Percentiles rank a stretch among this genome's conserved stretches.
Conservation (phyloP, 129 eudicot genomes). For the Centrapalus pauciflorus region DNA sequence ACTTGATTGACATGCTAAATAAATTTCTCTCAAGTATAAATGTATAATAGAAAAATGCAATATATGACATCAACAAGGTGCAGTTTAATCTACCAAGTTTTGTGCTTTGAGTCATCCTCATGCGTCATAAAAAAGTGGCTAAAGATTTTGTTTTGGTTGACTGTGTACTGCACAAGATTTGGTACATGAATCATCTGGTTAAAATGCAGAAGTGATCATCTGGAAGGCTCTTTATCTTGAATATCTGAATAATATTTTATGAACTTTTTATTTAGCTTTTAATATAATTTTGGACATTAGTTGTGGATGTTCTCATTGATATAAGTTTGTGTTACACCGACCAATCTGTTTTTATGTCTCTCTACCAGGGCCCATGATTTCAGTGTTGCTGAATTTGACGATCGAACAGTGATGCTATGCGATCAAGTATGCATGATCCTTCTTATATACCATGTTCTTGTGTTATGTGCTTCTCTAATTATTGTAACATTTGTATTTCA, state of each 20-base stretch:
- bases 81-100: conserved; percentile 1
- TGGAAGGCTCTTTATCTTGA: background rate
- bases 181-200: background rate
- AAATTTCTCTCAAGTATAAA: background rate
- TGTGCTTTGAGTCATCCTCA: background rate
- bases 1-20: background rate
- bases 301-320: conserved; percentile 2
- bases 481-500: conserved; percentile 3
- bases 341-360: background rate
- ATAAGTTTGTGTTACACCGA: conserved; percentile 1
- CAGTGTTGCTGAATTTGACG: conserved; percentile 83
- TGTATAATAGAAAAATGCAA: background rate
- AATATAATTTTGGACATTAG: background rate
- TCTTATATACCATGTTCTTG: background rate
- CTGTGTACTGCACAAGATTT: background rate
- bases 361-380: conserved; percentile 69
- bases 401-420: conserved; percentile 82
- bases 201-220: background rate
- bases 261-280: background rate
- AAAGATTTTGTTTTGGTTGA: background rate
- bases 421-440: conserved; percentile 60
- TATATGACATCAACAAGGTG: background rate
- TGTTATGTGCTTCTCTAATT: background rate
- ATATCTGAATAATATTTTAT: background rate
- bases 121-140: background rate